A percentile compares a stretch with the other conserved stretches of the same genome.
Conservation (phyloP, 2,329 filamentous ascomycete species). For the Didymosphaeria variabile region DNA sequence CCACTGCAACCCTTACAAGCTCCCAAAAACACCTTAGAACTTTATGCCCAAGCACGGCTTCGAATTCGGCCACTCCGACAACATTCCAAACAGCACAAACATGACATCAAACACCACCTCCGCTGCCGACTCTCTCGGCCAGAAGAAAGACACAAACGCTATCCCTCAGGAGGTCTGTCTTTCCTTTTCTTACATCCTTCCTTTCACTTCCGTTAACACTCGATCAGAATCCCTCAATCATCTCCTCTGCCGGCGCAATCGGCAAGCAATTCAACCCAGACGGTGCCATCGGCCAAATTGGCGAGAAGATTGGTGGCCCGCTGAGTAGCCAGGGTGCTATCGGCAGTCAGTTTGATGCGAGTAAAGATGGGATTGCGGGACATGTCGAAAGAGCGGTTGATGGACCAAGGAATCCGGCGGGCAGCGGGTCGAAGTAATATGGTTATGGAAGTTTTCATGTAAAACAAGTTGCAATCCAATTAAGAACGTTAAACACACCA, state of each 20-base stretch:
- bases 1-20: background rate
- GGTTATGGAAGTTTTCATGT: background rate
- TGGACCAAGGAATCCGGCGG: slow-evolving; percentile 51
- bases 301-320: slow-evolving; percentile 58
- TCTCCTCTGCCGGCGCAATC: slow-evolving; percentile 62
- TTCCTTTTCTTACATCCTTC: background rate
- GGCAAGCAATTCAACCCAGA: slow-evolving; percentile 64
- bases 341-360: slow-evolving; percentile 64
- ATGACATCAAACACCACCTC: slow-evolving; percentile 20
- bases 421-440: slow-evolving; percentile 33
- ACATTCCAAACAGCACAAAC: background rate
- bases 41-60: slow-evolving; percentile 8
- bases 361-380: slow-evolving; percentile 62
- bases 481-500: too few relatives aligned
- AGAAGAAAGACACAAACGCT: slow-evolving; percentile 40
- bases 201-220: slow-evolving; percentile 1
- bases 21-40: background rate
- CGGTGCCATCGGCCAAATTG: slow-evolving; percentile 61
- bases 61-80: slow-evolving; percentile 1
- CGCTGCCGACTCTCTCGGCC: slow-evolving; percentile 40
- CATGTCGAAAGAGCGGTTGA: slow-evolving; percentile 60
- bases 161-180: slow-evolving; percentile 34
- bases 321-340: slow-evolving; percentile 60
- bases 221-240: slow-evolving; percentile 43
- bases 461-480: too few relatives aligned